Conservation (phyloP, 352 stramenopile species). For the Bremia lactucae region DNA sequence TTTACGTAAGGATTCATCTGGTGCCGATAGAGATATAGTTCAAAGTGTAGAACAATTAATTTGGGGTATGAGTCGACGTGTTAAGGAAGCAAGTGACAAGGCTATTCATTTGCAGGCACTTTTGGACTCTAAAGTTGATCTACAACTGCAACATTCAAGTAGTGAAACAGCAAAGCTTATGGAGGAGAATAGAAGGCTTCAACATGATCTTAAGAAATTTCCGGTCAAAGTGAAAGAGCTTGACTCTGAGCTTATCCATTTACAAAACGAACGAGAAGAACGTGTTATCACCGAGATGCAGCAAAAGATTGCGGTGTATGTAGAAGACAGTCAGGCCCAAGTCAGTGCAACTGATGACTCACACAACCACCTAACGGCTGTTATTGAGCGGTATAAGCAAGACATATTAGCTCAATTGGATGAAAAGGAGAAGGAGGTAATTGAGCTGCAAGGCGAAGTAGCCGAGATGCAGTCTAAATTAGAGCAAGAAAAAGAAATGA, state of each 20-base stretch:
- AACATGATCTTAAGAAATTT: slow-evolving; percentile 18
- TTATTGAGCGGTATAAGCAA: slow-evolving; percentile 30
- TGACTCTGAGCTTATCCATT: slow-evolving; percentile 23
- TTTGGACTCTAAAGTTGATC: slow-evolving; percentile 21
- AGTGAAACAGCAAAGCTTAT: slow-evolving; percentile 16
- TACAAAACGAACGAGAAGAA: slow-evolving; percentile 40
- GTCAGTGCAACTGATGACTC: slow-evolving; percentile 5
- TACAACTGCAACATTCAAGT: slow-evolving; percentile 14
- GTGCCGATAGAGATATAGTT: slow-evolving; percentile 20
- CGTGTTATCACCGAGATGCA: slow-evolving; percentile 34
- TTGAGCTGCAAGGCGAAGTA: slow-evolving; percentile 39
- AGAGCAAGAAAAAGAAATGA: slow-evolving; percentile 42
- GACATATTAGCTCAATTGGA: slow-evolving; percentile 18
- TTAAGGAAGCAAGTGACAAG: slow-evolving; percentile 37
- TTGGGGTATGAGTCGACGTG: slow-evolving; percentile 24
- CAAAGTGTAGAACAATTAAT: slow-evolving; percentile 35
- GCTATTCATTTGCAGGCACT: slow-evolving; percentile 28
- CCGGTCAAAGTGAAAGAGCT: slow-evolving; percentile 16
- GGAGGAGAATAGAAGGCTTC: slow-evolving; percentile 16
- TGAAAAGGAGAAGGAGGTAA: slow-evolving; percentile 23
- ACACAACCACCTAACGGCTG: slow-evolving; percentile 23
- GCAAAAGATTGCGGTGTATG: slow-evolving; percentile 22
- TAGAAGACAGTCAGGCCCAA: slow-evolving; percentile 18
- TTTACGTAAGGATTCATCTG: slow-evolving; percentile 9
- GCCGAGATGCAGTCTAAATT: slow-evolving; percentile 50